Evolutionary conservation across 805 yeast genomes (phyloP).

Genomic region (Ogataea ganodermae): DNA sequence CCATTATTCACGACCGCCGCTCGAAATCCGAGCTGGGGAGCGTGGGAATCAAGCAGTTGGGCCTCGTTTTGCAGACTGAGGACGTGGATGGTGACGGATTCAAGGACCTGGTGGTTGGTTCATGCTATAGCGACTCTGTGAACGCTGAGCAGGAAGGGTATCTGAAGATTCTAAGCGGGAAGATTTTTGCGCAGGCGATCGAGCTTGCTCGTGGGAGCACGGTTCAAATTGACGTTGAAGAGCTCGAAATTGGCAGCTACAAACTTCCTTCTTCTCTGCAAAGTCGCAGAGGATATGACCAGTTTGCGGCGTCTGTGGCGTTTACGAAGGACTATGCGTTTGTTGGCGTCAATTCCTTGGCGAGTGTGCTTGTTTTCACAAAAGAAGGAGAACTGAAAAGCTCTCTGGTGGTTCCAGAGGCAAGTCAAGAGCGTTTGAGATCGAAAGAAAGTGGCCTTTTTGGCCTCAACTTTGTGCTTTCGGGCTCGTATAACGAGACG

Average conservation of each 20-base stretch:
- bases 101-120: slow-evolving; percentile 46
- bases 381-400: slow-evolving; percentile 12
- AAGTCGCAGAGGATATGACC: slow-evolving; percentile 38
- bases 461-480: slow-evolving; percentile 29
- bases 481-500: slow-evolving; percentile 18
- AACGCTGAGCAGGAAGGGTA: slow-evolving; percentile 38
- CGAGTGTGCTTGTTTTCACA: slow-evolving; percentile 40
- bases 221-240: slow-evolving; percentile 7
- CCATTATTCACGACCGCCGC: slow-evolving; percentile 23
- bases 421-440: slow-evolving; percentile 9
- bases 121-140: slow-evolving; percentile 39
- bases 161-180: slow-evolving; percentile 37
- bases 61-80: slow-evolving; percentile 28
- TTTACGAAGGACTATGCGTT: slow-evolving; percentile 30
- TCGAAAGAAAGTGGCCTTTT: slow-evolving; percentile 31
- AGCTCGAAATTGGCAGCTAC: slow-evolving; percentile 12
- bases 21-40: slow-evolving; percentile 38
- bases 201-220: neutral
- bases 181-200: slow-evolving; percentile 4
- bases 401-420: neutral
- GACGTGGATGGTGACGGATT: slow-evolving; percentile 41
- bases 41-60: slow-evolving; percentile 46
- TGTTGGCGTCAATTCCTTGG: slow-evolving; percentile 42
- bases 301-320: slow-evolving; percentile 42
- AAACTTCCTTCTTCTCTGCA: slow-evolving; percentile 23